Base-by-base conservation (phyloP, 2,329 filamentous ascomycete species). In the Colletotrichum plurivorum region DNA sequence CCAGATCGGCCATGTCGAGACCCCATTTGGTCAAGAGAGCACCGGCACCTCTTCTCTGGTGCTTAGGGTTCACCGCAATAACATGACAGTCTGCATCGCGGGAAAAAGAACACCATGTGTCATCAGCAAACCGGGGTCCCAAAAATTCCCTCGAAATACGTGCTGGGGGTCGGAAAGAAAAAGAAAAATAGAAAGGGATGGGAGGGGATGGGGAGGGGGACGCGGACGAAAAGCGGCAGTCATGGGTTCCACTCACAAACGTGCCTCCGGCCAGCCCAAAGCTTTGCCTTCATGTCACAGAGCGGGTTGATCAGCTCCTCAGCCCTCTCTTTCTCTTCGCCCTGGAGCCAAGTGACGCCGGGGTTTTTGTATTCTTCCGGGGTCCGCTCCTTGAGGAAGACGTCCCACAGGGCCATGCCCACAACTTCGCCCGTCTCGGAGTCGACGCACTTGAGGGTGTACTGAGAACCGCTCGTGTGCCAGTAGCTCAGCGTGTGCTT, bases 381-480 rank as follows among this genome's bases (percentile, higher is more conserved):
- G 9, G 77, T 76, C 25, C 80, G 74, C 72, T 79, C 74, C 22
- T 73, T 70, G 59, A 83, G 66, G 71, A 82, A 83, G 6, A 83
- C 76, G 65, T 87, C 82, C 71, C 79, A 81, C 18, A 86, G 77
- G 2, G 79, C 83, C 81, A 86, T 85, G 56, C 84, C 84, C 22
- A 84, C 77, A 43, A 85, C 80, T 36, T 81, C 78, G 15, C 80
- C 79, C 1, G 79, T 82, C 4, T 78, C 77, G 7, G 78, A 79
- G 71, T 87, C 84, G 27, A 85, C 76, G 55, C 80, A 84, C 74
- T 86, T 86, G 69, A 82, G 75, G 10, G 83, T 86, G 73, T 85
- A 83, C 67, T 85, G 84, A 9, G 75, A 75, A 13, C 76, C 74
- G 62, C 75, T 79, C 18, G 74, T 78, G 63, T 82, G 77, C 78